These are phyloP conservation scores for Rhizopogon vulgaris DNA, from an alignment of 768 basidiomycete species.

Conservation along the genomic window DNA sequence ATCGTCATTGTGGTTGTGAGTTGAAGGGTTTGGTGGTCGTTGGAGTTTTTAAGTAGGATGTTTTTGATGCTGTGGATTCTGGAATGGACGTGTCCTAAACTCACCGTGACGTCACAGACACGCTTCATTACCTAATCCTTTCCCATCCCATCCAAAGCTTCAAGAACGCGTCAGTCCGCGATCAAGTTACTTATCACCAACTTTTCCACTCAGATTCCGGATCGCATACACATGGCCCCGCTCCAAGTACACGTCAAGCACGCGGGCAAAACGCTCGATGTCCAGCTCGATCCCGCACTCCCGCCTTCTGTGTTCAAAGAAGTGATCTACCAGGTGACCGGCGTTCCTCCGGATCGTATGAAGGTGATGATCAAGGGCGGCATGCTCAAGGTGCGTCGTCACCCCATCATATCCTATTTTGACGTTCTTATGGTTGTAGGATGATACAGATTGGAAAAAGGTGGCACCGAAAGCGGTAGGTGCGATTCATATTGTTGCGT, in stretches of 20 bases:
- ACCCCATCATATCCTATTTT: neutral
- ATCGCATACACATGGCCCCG: slow-evolving; percentile 44
- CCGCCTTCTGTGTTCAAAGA: slow-evolving; percentile 77
- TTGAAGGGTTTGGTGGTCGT: neutral
- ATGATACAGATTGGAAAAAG: slow-evolving; percentile 83
- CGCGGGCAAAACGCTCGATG: slow-evolving; percentile 69
- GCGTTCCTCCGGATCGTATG: slow-evolving; percentile 87
- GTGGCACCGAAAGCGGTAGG: slow-evolving; percentile 75
- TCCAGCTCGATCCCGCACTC: slow-evolving; percentile 68
- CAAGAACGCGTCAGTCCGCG: slow-evolving; percentile 9
- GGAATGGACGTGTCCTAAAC: neutral
- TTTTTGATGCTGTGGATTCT: neutral
- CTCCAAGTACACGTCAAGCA: slow-evolving; percentile 85
- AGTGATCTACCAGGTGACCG: slow-evolving; percentile 72
- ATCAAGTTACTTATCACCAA: slow-evolving; percentile 1
- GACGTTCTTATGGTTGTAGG: slow-evolving; percentile 37
- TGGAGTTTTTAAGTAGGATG: neutral
- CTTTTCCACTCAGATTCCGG: no score
- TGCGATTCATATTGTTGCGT: slow-evolving; percentile 6
- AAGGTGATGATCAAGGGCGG: slow-evolving; percentile 96
- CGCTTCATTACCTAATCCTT: slow-evolving; percentile 19
- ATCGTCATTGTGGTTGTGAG: slow-evolving; percentile 36
- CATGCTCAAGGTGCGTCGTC: slow-evolving; percentile 67
- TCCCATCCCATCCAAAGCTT: slow-evolving; percentile 16
- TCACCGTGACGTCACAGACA: slow-evolving; percentile 22